phyloP scores from a whole-genome alignment of 306 rosid species.

The Quercus mongolica region DNA sequence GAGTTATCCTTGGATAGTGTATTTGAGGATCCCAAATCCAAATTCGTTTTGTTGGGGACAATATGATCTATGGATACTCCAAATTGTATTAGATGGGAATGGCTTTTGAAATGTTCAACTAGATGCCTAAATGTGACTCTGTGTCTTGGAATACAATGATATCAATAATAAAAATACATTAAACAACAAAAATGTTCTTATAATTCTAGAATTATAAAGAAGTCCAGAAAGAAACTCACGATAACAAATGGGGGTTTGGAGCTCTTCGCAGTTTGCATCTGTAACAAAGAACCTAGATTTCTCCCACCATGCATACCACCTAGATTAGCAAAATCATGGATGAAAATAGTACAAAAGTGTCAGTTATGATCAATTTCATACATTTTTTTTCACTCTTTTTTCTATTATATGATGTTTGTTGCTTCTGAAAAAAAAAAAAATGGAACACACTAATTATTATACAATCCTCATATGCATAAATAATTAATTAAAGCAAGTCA shows the following conservation, averaged over 20 bases:
- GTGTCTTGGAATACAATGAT: no score
- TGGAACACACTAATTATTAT: neutral
- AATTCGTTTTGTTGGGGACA: no score
- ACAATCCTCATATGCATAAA: neutral
- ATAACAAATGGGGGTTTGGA: conserved; percentile 77
- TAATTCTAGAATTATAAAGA: neutral
- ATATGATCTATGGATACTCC: no score
- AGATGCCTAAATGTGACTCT: no score
- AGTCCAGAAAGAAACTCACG: conserved; percentile 48
- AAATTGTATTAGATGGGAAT: no score
- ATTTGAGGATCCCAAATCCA: no score
- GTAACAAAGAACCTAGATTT: conserved; percentile 67
- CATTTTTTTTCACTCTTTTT: conserved; percentile 74
- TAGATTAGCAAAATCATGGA: conserved; percentile 28
- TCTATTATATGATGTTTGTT: conserved; percentile 48
- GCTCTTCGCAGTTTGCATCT: conserved; percentile 55
- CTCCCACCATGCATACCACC: conserved; percentile 99
- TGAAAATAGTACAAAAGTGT: neutral
- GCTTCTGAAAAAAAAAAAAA: conserved; percentile 35
- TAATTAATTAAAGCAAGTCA: neutral
- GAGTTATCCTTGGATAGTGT: no score
- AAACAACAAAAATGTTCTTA: neutral
- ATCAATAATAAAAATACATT: no score
- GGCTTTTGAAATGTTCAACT: no score
- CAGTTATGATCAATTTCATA: neutral